These are phyloP conservation scores for Metschnikowia lachancei DNA, from an alignment of 805 yeast genomes.

Conservation along the genomic window DNA sequence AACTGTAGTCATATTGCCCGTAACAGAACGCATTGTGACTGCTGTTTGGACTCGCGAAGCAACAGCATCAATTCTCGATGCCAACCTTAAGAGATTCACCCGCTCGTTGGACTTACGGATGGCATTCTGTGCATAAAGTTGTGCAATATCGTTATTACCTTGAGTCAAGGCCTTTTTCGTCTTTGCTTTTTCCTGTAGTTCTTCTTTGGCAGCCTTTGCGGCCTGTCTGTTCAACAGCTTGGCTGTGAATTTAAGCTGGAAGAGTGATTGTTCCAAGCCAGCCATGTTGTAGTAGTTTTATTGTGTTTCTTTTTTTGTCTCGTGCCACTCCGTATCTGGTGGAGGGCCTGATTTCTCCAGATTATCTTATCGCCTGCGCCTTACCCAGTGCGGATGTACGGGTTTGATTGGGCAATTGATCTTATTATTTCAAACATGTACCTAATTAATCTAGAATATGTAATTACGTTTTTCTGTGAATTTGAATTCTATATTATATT, in stretches of 20 bases:
- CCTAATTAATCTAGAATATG: too few species aligned
- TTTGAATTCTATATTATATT: too few species aligned
- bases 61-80: conserved; percentile 92
- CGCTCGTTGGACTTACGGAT: conserved; percentile 88
- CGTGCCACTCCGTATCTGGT: too few species aligned
- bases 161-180: conserved; percentile 83
- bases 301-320: not conserved
- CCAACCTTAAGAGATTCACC: conserved; percentile 71
- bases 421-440: too few species aligned
- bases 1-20: conserved; percentile 90
- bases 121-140: conserved; percentile 92
- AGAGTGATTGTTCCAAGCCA: conserved; percentile 30
- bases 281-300: conserved; percentile 19
- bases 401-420: not conserved
- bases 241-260: conserved; percentile 67
- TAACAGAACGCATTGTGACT: conserved; percentile 93
- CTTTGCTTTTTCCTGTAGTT: conserved; percentile 78
- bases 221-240: conserved; percentile 91
- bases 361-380: conserved; percentile 5
- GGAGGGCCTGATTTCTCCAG: not conserved
- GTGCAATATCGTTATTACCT: conserved; percentile 90
- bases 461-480: too few species aligned
- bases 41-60: conserved; percentile 97
- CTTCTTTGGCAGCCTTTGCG: conserved; percentile 86
- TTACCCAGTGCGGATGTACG: conserved; percentile 2